Evolutionary conservation across 495 filamentous ascomycete species (phyloP).

Genomic region (Trichoderma parareesei): DNA sequence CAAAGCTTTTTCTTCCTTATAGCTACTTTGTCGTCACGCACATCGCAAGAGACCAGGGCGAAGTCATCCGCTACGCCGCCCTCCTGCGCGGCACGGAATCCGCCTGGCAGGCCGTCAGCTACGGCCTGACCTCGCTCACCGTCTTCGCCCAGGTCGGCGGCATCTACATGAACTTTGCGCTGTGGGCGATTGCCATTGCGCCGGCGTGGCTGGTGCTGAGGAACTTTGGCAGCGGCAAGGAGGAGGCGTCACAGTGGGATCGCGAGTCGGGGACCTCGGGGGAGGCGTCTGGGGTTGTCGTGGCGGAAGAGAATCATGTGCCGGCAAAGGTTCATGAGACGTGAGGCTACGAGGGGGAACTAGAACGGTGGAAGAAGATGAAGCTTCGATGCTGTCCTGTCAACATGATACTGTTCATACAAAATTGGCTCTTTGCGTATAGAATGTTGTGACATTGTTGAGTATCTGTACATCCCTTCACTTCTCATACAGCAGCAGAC

Average conservation of each 20-base stretch:
- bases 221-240: conserved; percentile 33
- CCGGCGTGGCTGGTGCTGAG: conserved; percentile 53
- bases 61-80: conserved; percentile 53
- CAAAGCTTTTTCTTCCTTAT: neutral
- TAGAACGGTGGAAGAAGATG: no score
- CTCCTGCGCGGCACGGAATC: conserved; percentile 55
- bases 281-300: neutral
- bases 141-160: conserved; percentile 52
- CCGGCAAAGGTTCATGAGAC: neutral
- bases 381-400: no score
- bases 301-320: neutral
- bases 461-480: no score
- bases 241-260: neutral
- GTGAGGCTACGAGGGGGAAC: neutral
- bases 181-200: conserved; percentile 49
- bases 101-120: conserved; percentile 54
- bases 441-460: no score
- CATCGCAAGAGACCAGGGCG: conserved; percentile 44
- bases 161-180: conserved; percentile 54
- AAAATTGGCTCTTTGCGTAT: no score
- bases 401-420: no score
- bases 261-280: neutral
- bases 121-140: conserved; percentile 47
- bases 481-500: no score
- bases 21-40: conserved; percentile 57